These are phyloP conservation scores for Mesotaenium endlicherianum DNA, from an alignment of 139 green algal genomes.

Conservation along the genomic window DNA sequence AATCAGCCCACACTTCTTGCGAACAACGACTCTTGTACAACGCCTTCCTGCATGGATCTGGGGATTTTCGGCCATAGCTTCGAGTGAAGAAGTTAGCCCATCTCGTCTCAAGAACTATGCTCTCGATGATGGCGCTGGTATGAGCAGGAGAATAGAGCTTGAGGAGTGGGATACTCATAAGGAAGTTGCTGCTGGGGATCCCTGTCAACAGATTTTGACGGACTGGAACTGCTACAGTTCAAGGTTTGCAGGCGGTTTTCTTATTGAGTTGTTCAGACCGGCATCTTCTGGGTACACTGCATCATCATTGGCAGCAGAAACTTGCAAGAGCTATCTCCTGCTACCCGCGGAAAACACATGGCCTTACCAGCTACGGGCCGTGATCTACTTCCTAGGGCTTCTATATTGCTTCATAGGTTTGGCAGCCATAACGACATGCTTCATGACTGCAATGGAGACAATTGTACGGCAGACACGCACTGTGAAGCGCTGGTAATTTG, in stretches of 20 bases:
- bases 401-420: slow-evolving; percentile 44
- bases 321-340: slow-evolving; percentile 40
- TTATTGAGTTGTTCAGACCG: slow-evolving; percentile 21
- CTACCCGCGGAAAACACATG: slow-evolving; percentile 46
- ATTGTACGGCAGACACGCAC: slow-evolving; percentile 38
- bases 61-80: no score
- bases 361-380: slow-evolving; percentile 1
- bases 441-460: slow-evolving; percentile 45
- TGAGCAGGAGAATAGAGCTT: no score
- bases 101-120: no score
- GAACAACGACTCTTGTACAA: no score
- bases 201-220: no score
- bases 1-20: no score
- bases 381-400: slow-evolving; percentile 21
- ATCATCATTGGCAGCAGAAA: background rate
- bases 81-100: no score
- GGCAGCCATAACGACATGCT: slow-evolving; percentile 33
- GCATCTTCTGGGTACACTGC: background rate
- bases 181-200: no score
- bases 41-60: no score
- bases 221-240: background rate
- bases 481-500: slow-evolving; percentile 21
- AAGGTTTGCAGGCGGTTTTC: background rate
- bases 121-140: no score
- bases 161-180: no score